A percentile compares a stretch with the other conserved stretches of the same genome.
These are phyloP conservation scores for Solanum virginianum DNA, from an alignment of 257 asterid genomes.

Conservation along the genomic window DNA sequence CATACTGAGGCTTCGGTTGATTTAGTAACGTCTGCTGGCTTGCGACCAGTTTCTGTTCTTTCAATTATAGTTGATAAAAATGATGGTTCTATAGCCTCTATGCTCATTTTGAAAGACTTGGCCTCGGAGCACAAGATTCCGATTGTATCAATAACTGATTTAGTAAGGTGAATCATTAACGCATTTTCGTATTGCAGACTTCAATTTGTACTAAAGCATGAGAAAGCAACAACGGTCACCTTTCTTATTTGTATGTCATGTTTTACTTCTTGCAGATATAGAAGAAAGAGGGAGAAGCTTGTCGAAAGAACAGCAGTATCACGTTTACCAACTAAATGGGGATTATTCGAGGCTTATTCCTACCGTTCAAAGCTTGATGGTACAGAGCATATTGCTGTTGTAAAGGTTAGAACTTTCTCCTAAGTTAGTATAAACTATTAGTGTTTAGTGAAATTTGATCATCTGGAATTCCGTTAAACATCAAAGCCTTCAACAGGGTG, in stretches of 20 bases:
- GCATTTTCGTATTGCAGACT: not conserved
- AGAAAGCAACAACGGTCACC: not conserved
- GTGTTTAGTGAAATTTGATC: not conserved
- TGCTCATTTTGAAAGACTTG: slow-evolving; percentile 32
- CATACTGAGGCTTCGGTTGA: slow-evolving; percentile 86
- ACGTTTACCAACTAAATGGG: slow-evolving; percentile 75
- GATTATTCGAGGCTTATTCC: slow-evolving; percentile 47
- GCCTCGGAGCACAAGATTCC: slow-evolving; percentile 44
- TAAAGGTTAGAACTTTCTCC: slow-evolving; percentile 30
- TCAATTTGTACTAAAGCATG: not conserved
- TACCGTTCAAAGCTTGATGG: slow-evolving; percentile 72
- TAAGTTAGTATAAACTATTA: not conserved
- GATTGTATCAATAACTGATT: slow-evolving; percentile 61
- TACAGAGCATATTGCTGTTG: slow-evolving; percentile 60
- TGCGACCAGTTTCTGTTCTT: slow-evolving; percentile 47
- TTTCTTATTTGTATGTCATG: not conserved
- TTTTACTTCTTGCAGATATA: slow-evolving; percentile 28
- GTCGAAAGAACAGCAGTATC: slow-evolving; percentile 61
- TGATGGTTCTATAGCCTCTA: slow-evolving; percentile 59
- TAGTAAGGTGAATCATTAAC: slow-evolving; percentile 35
- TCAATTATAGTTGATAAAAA: slow-evolving; percentile 49
- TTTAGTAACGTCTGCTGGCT: slow-evolving; percentile 48
- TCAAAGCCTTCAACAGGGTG: slow-evolving; percentile 31
- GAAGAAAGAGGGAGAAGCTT: slow-evolving; percentile 69
- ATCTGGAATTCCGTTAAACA: not conserved